These are phyloP conservation scores for Leishmania turanica DNA, from an alignment of 208 protist species.

Conservation along the genomic window DNA sequence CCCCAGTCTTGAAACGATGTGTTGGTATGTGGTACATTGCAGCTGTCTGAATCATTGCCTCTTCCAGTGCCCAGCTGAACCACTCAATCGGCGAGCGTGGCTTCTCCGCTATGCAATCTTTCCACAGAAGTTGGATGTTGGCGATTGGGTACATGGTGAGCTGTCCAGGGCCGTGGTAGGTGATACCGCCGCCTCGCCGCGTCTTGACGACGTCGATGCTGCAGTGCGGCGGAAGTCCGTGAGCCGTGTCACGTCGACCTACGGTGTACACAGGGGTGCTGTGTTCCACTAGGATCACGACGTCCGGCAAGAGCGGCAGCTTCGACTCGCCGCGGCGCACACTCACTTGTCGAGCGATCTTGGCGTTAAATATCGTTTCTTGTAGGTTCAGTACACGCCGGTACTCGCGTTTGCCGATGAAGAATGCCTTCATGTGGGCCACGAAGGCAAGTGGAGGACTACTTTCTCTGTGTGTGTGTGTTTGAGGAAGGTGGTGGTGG, in stretches of 20 bases:
- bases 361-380: conserved; percentile 65
- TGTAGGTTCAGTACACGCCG: conserved; percentile 63
- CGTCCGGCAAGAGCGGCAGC: conserved; percentile 49
- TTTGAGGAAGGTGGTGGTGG: not conserved
- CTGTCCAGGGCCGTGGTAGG: conserved; percentile 89
- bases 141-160: conserved; percentile 87
- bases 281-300: conserved; percentile 80
- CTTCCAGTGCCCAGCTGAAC: conserved; percentile 80
- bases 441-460: not conserved
- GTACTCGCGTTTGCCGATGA: conserved; percentile 62
- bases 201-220: conserved; percentile 69
- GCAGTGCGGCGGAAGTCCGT: conserved; percentile 46
- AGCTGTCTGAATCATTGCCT: conserved; percentile 72
- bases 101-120: conserved; percentile 52
- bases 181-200: conserved; percentile 81
- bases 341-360: conserved; percentile 58
- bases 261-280: conserved; percentile 83
- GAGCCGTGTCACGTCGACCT: conserved; percentile 74
- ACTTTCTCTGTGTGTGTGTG: not conserved
- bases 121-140: conserved; percentile 79
- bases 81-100: conserved; percentile 83
- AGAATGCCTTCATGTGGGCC: conserved; percentile 63
- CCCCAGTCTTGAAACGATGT: conserved; percentile 66
- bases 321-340: conserved; percentile 38
- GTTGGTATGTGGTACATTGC: conserved; percentile 58